Evolutionary conservation across 768 basidiomycete species (phyloP).

Genomic region (Mycena leptocephala): DNA sequence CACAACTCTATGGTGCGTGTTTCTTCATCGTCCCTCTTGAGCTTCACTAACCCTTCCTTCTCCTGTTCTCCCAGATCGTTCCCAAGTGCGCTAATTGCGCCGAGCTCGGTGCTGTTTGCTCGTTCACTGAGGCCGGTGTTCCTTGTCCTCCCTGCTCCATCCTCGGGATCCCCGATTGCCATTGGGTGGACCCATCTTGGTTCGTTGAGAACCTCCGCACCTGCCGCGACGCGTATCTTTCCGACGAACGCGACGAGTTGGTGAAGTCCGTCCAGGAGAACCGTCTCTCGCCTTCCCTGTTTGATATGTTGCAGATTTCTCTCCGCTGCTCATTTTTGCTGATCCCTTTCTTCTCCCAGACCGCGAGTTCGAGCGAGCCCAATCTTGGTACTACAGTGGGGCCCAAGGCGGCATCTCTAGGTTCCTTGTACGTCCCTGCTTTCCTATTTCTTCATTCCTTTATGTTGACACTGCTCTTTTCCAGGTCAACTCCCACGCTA

Average conservation of each 20-base stretch:
- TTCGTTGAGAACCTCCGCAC: background rate
- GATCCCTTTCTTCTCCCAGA: background rate
- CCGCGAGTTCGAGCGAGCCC: background rate
- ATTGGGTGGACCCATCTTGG: background rate
- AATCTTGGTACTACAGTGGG: background rate
- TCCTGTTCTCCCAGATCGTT: background rate
- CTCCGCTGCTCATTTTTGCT: background rate
- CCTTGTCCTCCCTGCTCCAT: slow-evolving; percentile 1
- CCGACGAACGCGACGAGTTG: background rate
- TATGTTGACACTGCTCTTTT: background rate
- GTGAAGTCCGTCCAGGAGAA: background rate
- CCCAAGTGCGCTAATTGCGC: slow-evolving; percentile 5
- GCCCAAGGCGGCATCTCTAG: slow-evolving; percentile 1
- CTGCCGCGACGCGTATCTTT: background rate
- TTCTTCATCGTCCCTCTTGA: background rate
- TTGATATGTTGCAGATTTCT: background rate
- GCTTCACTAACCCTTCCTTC: background rate
- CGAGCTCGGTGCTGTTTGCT: background rate
- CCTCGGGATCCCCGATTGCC: background rate
- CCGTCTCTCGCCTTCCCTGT: background rate
- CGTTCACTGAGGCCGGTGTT: background rate
- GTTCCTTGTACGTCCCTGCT: background rate
- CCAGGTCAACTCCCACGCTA: background rate
- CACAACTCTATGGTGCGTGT: background rate
- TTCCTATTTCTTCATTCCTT: background rate